These are phyloP conservation scores for Globisporangium irregulare DNA, from an alignment of 352 stramenopile species.

Conservation along the genomic window DNA sequence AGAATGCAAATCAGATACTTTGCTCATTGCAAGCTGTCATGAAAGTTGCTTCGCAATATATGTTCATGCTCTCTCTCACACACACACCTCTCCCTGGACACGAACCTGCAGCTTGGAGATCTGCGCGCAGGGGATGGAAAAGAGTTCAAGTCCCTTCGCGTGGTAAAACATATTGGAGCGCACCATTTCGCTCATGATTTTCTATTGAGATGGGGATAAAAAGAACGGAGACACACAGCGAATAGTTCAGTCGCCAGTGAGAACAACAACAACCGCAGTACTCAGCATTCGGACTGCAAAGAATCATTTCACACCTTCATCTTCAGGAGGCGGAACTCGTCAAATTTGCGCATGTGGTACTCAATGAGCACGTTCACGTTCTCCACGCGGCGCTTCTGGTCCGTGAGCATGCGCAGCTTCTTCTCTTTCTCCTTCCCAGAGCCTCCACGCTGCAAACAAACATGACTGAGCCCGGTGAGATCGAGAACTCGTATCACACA, in stretches of 20 bases:
- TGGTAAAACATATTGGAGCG: slow-evolving; percentile 77
- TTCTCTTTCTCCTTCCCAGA: slow-evolving; percentile 73
- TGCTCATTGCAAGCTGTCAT: too few relatives aligned
- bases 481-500: background rate
- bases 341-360: slow-evolving; percentile 71
- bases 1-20: background rate
- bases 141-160: slow-evolving; percentile 71
- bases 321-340: slow-evolving; percentile 66
- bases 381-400: slow-evolving; percentile 80
- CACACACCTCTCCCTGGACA: slow-evolving; percentile 10
- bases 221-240: background rate
- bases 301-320: slow-evolving; percentile 52
- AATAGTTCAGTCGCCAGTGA: background rate
- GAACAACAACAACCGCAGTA: background rate
- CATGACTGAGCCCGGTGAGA: background rate
- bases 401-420: slow-evolving; percentile 74
- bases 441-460: slow-evolving; percentile 30
- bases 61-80: too few relatives aligned
- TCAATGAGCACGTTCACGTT: slow-evolving; percentile 79
- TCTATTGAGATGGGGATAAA: slow-evolving; percentile 27
- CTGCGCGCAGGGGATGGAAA: slow-evolving; percentile 48
- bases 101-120: slow-evolving; percentile 33
- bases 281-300: background rate
- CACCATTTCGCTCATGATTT: slow-evolving; percentile 68
- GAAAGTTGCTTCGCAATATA: background rate